Percentiles rank a stretch among this genome's conserved stretches.
These are phyloP conservation scores for Tetrahymena malaccensis DNA, from an alignment of 73 alveolate species.

Conservation along the genomic window DNA sequence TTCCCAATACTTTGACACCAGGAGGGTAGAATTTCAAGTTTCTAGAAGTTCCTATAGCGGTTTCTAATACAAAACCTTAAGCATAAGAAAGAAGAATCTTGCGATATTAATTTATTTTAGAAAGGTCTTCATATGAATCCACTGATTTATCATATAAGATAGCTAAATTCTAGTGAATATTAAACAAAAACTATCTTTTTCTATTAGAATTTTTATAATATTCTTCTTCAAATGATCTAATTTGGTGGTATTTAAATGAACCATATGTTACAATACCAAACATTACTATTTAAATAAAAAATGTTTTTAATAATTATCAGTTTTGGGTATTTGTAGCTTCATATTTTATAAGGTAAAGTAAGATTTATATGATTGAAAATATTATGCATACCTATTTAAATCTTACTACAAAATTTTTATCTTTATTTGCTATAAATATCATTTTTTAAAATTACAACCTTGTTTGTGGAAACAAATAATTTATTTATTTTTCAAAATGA, in stretches of 20 bases:
- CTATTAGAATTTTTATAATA: conserved; percentile 20
- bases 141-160: conserved; percentile 10
- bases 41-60: conserved; percentile 40
- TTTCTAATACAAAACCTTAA: conserved; percentile 24
- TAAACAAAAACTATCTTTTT: conserved; percentile 7
- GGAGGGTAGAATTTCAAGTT: conserved; percentile 20
- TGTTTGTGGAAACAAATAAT: too few relatives aligned
- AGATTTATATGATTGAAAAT: too few relatives aligned
- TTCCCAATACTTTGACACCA: conserved; percentile 15
- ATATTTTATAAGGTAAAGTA: too few relatives aligned
- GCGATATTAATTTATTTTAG: conserved; percentile 18
- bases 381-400: too few relatives aligned
- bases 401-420: too few relatives aligned
- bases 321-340: too few relatives aligned
- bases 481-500: background rate
- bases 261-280: conserved; percentile 23
- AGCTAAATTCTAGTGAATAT: conserved; percentile 18
- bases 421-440: too few relatives aligned
- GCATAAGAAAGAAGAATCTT: conserved; percentile 4
- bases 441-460: too few relatives aligned
- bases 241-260: conserved; percentile 1
- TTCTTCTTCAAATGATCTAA: conserved; percentile 1
- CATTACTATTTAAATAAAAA: background rate
- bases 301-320: background rate
- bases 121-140: conserved; percentile 16